phyloP scores from a whole-genome alignment of 163 green algal species.

The Chloroidium sp. region DNA sequence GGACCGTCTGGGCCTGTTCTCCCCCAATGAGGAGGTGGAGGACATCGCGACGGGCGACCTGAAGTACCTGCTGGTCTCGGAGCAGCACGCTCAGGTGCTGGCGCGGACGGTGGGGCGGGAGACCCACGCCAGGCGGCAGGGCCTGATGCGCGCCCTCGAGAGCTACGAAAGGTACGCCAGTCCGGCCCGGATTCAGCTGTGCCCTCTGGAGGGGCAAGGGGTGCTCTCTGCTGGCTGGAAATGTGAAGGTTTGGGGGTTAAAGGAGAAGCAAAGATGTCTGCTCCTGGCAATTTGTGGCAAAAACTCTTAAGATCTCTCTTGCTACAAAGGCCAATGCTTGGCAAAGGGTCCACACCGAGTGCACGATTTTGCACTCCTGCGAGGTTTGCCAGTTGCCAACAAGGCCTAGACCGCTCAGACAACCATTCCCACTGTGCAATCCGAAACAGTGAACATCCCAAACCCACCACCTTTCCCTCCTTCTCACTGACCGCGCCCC shows the following conservation, averaged over 20 bases:
- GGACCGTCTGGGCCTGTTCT: constrained; percentile 55
- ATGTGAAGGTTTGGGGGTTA: too few species aligned
- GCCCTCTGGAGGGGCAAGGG: too few species aligned
- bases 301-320: too few species aligned
- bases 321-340: too few species aligned
- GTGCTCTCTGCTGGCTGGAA: too few species aligned
- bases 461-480: too few species aligned
- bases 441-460: too few species aligned
- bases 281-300: too few species aligned
- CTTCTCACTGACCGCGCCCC: neutral
- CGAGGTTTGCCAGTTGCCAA: neutral
- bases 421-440: too few species aligned
- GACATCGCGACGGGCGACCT: constrained; percentile 62
- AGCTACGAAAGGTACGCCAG: constrained; percentile 3
- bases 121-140: neutral
- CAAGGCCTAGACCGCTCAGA: neutral
- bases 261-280: too few species aligned
- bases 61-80: constrained; percentile 67
- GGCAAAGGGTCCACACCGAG: too few species aligned
- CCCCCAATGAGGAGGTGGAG: constrained; percentile 67
- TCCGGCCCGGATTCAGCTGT: too few species aligned
- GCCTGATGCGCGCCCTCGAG: neutral
- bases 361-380: neutral
- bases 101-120: neutral
- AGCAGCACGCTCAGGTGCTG: constrained; percentile 36